phyloP scores from a whole-genome alignment of 2,329 filamentous ascomycete genomes.

The Aspergillus latus region DNA sequence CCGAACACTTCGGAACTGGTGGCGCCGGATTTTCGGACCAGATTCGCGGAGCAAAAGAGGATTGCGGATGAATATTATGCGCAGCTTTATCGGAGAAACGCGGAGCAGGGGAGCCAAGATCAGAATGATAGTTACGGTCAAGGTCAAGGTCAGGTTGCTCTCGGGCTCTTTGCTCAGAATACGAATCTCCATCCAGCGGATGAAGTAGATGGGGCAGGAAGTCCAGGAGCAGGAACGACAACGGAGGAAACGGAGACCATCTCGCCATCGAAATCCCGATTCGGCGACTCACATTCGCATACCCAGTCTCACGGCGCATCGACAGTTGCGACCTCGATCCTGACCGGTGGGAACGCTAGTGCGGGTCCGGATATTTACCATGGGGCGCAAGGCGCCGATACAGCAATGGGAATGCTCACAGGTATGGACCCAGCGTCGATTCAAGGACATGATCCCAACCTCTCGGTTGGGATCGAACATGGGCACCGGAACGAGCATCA shows the following conservation, averaged over 20 bases:
- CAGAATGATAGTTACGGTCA: neutral
- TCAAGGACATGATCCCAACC: neutral
- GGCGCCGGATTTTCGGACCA: constrained; percentile 38
- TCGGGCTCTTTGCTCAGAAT: neutral
- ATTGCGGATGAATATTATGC: constrained; percentile 22
- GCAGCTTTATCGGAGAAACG: neutral
- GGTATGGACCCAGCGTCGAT: neutral
- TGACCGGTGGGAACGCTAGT: neutral
- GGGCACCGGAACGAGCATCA: neutral
- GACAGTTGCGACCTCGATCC: constrained; percentile 12
- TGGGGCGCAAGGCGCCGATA: neutral
- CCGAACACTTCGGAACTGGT: constrained; percentile 30
- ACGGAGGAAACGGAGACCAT: constrained; percentile 4
- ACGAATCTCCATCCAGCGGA: neutral
- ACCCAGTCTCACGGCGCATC: constrained; percentile 1
- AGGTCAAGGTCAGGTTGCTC: neutral
- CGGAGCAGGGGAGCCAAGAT: neutral
- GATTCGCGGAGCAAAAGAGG: constrained; percentile 35
- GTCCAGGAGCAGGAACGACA: neutral
- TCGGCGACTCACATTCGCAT: constrained; percentile 14
- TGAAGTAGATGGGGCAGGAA: neutral
- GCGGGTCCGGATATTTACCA: neutral
- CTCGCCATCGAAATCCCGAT: constrained; percentile 8
- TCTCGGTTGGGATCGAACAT: neutral
- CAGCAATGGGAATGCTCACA: neutral